Evolutionary conservation across 2,329 filamentous ascomycete species (phyloP).

Genomic region (Claviceps sorghi): DNA sequence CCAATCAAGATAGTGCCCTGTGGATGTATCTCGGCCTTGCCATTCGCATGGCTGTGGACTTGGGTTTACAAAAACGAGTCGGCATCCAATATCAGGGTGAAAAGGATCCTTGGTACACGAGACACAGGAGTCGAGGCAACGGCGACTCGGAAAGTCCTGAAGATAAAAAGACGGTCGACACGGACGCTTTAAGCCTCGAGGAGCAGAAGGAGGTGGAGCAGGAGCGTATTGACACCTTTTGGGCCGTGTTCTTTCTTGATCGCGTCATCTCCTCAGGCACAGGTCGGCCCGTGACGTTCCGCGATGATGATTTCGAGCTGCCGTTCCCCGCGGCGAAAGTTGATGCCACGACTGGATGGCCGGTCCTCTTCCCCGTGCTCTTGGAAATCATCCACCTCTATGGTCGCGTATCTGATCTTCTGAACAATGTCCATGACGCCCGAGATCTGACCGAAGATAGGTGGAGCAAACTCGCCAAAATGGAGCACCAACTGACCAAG

Average conservation of each 20-base stretch:
- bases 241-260: conserved; percentile 80
- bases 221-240: conserved; percentile 75
- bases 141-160: conserved; percentile 22
- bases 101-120: conserved; percentile 34
- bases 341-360: conserved; percentile 50
- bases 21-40: conserved; percentile 91
- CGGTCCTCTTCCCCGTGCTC: conserved; percentile 63
- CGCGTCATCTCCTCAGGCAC: conserved; percentile 78
- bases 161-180: conserved; percentile 25
- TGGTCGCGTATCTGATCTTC: conserved; percentile 66
- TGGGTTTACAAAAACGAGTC: conserved; percentile 70
- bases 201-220: conserved; percentile 58
- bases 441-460: conserved; percentile 64
- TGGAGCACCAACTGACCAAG: conserved; percentile 65
- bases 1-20: conserved; percentile 72
- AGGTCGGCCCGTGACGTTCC: conserved; percentile 67
- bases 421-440: conserved; percentile 65
- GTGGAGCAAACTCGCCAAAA: conserved; percentile 54
- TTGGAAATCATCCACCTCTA: conserved; percentile 78
- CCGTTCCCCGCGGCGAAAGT: conserved; percentile 42
- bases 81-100: conserved; percentile 51
- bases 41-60: conserved; percentile 66
- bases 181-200: conserved; percentile 26
- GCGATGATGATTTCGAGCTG: conserved; percentile 74
- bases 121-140: conserved; percentile 26